Evolutionary conservation across 2,329 filamentous ascomycete species (phyloP), one percentile per base, ranked within the genome.

Genomic region (Talaromyces amestolkiae): DNA sequence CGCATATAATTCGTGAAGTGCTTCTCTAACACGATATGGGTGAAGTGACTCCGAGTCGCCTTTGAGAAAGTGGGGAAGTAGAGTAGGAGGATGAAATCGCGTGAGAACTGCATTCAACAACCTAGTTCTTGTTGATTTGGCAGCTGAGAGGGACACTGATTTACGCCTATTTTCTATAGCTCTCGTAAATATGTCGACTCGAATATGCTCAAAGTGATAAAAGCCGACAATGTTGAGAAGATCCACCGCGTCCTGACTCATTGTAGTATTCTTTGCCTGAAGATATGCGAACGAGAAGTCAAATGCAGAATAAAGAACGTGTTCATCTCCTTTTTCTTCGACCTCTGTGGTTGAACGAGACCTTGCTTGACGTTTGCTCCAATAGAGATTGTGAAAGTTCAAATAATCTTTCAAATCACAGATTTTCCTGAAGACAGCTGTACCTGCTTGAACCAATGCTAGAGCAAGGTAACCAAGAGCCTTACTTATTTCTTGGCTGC

Each of bases 401-500:
- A 73, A 59, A 66, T 74, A 75, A 19, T 71, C 68, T 43, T 69
- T 67, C 13, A 74, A 58, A n/a, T 56, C 64, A 64, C 69, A 74
- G 11, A 71, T 24, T 31, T 68, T 66, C 10, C 66, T 61, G 10
- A 59, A 60, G 13, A 76, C 72, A 0, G 70, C 53, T 11, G 66
- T 67, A 17, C 73, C 73, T 2, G 74, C 74, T 43, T 74, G 70
- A 47, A 69, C 68, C 4, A 75, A 51, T 6, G 73, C 72, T 10
- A 74, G 68, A 8, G 73, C 65, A 2, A 73, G 68, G 58, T 68
- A 74, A 6, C 70, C 73, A 27, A 73, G 65, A 33, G 59, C 27
- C 15, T 66, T 63, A 7, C 56, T 64, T 13, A 74, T 68, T 3
- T 56, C 33, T 24, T 41, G n/a, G 6, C 45, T 45, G 5, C 8